A percentile compares a stretch with the other conserved stretches of the same genome.
phyloP scores from a whole-genome alignment of 2,329 filamentous ascomycete genomes.

The Celoporthe dispersa region DNA sequence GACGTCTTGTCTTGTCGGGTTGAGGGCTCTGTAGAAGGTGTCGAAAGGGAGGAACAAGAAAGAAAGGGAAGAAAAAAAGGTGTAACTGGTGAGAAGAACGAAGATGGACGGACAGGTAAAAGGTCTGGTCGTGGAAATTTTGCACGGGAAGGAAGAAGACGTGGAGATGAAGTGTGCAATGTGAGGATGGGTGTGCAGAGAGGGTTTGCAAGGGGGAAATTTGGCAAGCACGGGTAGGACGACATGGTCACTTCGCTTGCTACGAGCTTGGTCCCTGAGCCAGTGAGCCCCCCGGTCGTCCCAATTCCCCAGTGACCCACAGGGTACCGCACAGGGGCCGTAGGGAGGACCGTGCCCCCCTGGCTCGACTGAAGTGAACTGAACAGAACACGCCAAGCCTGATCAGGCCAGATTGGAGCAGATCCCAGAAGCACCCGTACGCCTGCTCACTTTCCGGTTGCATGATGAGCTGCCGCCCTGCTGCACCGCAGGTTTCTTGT shows the following conservation, averaged over 20 bases:
- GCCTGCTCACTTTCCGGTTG: background rate
- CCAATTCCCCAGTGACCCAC: conserved; percentile 22
- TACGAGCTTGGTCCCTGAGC: conserved; percentile 16
- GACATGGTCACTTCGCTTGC: conserved; percentile 27
- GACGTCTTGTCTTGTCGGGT: conserved; percentile 13
- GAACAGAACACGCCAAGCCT: background rate
- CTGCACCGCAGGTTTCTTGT: background rate
- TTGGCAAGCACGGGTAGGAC: conserved; percentile 22
- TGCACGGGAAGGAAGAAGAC: conserved; percentile 21
- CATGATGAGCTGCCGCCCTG: background rate
- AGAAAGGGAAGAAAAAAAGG: conserved; percentile 24
- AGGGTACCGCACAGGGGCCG: conserved; percentile 2
- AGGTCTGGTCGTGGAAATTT: conserved; percentile 25
- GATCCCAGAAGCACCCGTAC: background rate
- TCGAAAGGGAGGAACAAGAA: conserved; percentile 8
- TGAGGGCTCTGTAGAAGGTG: background rate
- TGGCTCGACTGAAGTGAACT: background rate
- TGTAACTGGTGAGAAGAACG: conserved; percentile 22
- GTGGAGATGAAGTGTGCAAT: conserved; percentile 18
- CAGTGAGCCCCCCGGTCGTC: conserved; percentile 15
- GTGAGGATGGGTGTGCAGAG: conserved; percentile 20
- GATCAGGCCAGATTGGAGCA: background rate
- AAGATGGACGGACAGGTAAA: conserved; percentile 26
- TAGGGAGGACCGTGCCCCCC: conserved; percentile 9
- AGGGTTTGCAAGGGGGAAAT: conserved; percentile 27